These are phyloP conservation scores for Aspergillus flavus DNA, from an alignment of 2,329 filamentous ascomycete species.

Conservation along the genomic window DNA sequence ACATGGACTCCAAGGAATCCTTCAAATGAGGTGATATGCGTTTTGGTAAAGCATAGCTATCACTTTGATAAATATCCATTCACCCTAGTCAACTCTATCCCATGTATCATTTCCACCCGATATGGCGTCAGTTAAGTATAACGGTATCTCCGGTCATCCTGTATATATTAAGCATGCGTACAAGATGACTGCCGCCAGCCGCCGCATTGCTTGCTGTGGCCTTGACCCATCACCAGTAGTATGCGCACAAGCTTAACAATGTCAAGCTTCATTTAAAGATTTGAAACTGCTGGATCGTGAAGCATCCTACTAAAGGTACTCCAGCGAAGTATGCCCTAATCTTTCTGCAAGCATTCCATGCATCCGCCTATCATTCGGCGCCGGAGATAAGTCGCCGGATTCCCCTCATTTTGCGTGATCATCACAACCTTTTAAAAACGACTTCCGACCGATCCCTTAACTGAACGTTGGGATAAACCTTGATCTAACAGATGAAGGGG, in stretches of 20 bases:
- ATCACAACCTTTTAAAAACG: not conserved
- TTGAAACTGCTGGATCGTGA: too few species aligned
- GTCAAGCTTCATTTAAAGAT: too few species aligned
- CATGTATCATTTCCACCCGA: not conserved
- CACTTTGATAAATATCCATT: too few species aligned
- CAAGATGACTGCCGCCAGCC: too few species aligned
- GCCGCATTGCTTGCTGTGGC: too few species aligned
- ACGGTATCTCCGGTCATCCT: not conserved
- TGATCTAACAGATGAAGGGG: not conserved
- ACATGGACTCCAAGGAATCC: too few species aligned
- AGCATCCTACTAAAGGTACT: too few species aligned
- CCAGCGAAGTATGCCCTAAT: not conserved
- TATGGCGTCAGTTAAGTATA: not conserved
- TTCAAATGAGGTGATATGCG: too few species aligned
- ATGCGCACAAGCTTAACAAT: too few species aligned
- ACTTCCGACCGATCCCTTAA: not conserved
- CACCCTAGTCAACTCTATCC: not conserved
- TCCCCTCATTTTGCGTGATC: slow-evolving; percentile 2
- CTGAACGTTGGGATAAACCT: not conserved
- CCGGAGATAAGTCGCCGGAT: slow-evolving; percentile 1
- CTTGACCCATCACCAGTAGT: too few species aligned
- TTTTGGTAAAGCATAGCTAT: too few species aligned
- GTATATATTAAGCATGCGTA: too few species aligned
- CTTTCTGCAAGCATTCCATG: not conserved
- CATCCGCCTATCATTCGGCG: not conserved